These are phyloP conservation scores for Nicotiana paniculata DNA, from an alignment of 257 asterid genomes.

Conservation along the genomic window DNA sequence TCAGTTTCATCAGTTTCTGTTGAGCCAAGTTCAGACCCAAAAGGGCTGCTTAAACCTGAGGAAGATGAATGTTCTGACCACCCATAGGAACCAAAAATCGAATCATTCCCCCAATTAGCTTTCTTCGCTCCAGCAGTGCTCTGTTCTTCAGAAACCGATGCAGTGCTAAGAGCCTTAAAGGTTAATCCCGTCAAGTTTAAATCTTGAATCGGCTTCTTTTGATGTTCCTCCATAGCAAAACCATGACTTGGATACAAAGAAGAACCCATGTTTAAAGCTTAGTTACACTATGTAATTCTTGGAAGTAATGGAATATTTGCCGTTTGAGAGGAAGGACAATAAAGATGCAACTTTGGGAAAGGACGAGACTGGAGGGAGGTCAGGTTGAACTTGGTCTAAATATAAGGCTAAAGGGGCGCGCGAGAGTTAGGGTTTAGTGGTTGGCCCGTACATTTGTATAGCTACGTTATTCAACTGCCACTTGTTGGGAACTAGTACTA, in stretches of 20 bases:
- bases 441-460: conserved; percentile 38
- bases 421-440: conserved; percentile 33
- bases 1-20: conserved; percentile 35
- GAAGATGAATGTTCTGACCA: conserved; percentile 36
- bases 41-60: conserved; percentile 60
- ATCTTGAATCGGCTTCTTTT: background rate
- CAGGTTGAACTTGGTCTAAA: conserved; percentile 15
- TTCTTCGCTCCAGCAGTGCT: conserved; percentile 1
- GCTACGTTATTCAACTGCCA: conserved; percentile 32
- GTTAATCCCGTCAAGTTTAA: background rate
- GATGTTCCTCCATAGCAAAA: background rate
- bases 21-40: conserved; percentile 56
- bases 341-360: background rate
- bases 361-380: conserved; percentile 11
- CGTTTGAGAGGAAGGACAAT: background rate
- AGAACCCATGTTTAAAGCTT: background rate
- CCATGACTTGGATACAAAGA: conserved; percentile 24
- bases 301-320: conserved; percentile 2
- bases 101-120: conserved; percentile 16
- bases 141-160: background rate
- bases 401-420: conserved; percentile 10
- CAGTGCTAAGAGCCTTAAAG: background rate
- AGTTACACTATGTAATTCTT: background rate
- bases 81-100: conserved; percentile 10
- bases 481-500: conserved; percentile 18